phyloP scores from a whole-genome alignment of 2,329 filamentous ascomycete species.

The Triangularia verruculosa region DNA sequence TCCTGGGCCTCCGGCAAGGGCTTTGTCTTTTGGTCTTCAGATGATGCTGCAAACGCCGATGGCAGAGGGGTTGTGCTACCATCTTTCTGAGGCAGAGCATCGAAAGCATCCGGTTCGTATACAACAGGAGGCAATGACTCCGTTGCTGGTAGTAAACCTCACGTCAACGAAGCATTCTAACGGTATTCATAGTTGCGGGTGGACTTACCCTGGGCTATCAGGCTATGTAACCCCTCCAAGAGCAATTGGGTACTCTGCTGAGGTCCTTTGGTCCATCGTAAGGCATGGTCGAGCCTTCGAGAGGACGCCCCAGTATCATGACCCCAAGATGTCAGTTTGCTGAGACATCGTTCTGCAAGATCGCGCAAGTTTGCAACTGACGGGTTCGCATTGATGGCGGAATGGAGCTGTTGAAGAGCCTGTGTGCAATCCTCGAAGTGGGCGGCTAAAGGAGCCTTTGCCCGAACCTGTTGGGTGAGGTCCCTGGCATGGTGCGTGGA shows the following conservation, averaged over 20 bases:
- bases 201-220: constrained; percentile 1
- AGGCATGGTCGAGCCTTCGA: constrained; percentile 19
- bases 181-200: background rate
- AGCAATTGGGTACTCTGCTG: constrained; percentile 7
- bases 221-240: constrained; percentile 13
- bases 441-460: constrained; percentile 21
- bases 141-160: background rate
- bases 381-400: constrained; percentile 11
- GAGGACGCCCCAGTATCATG: constrained; percentile 20
- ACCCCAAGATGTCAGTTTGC: constrained; percentile 21
- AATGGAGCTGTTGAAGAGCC: constrained; percentile 8
- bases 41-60: background rate
- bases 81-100: background rate
- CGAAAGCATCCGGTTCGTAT: background rate
- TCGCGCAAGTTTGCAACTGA: constrained; percentile 4
- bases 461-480: background rate
- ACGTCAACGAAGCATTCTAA: background rate
- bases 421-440: constrained; percentile 22
- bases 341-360: constrained; percentile 7
- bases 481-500: background rate
- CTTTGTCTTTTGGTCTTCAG: background rate
- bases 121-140: constrained; percentile 2
- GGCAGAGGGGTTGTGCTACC: background rate
- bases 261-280: constrained; percentile 11
- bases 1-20: too few relatives aligned